These are phyloP conservation scores for Arabis hirsuta DNA, from an alignment of 345 rosid genomes.

Conservation along the genomic window DNA sequence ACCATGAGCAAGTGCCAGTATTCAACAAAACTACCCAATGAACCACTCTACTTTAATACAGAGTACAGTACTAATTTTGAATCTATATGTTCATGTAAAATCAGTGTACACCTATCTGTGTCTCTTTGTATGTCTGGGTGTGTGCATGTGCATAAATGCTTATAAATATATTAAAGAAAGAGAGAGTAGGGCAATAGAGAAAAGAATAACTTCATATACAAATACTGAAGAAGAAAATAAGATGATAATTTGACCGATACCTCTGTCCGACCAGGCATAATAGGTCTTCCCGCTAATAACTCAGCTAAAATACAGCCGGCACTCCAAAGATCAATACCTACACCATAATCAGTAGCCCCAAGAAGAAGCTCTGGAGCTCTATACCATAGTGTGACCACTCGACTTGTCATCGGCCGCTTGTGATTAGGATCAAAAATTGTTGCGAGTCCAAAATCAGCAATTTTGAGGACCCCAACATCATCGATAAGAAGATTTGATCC, in stretches of 20 bases:
- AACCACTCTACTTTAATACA: neutral
- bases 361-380: slow-evolving; percentile 99
- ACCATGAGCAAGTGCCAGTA: neutral
- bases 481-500: slow-evolving; percentile 97
- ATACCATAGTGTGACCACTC: slow-evolving; percentile 97
- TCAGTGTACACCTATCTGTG: neutral
- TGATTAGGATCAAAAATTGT: slow-evolving; percentile 82
- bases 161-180: neutral
- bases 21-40: neutral
- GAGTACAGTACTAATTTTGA: neutral
- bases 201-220: neutral
- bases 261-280: slow-evolving; percentile 99
- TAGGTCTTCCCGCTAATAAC: slow-evolving; percentile 89
- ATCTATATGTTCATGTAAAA: neutral
- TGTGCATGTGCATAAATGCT: neutral
- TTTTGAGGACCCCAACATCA: slow-evolving; percentile 79
- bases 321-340: slow-evolving; percentile 96
- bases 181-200: neutral
- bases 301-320: slow-evolving; percentile 98
- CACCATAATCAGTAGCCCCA: slow-evolving; percentile 96
- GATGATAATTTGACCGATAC: slow-evolving; percentile 43
- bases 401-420: slow-evolving; percentile 88
- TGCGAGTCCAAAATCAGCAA: slow-evolving; percentile 97
- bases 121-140: neutral
- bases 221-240: neutral